Conservation (phyloP, 441 rosid genomes). For the Corymbia calophylla region DNA sequence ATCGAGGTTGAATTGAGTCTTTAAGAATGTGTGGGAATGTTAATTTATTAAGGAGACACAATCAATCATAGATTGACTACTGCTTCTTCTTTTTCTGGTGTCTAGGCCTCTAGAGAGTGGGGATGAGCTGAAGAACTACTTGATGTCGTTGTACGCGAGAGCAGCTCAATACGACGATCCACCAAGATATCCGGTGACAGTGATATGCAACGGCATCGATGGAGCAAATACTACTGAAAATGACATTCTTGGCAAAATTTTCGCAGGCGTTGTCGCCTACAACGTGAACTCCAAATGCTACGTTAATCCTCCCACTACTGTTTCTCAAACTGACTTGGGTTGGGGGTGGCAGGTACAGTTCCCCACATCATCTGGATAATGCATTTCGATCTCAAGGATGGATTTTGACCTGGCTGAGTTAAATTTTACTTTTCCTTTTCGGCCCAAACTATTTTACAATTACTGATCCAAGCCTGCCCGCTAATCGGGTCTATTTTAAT, state of each 20-base stretch:
- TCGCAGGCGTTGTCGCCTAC: slow-evolving; percentile 9
- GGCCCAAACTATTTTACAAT: neutral
- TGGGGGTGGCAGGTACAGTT: slow-evolving; percentile 22
- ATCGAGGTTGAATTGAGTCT: neutral
- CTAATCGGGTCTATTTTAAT: neutral
- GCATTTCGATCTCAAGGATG: neutral
- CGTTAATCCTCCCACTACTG: neutral
- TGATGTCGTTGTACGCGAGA: neutral
- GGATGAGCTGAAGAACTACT: neutral
- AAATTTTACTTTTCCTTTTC: neutral
- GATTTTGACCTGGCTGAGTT: neutral
- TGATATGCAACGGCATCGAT: slow-evolving; percentile 9
- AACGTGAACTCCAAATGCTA: neutral
- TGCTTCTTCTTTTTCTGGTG: neutral
- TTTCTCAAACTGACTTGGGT: slow-evolving; percentile 11
- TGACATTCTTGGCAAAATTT: slow-evolving; percentile 12
- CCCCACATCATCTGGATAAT: neutral
- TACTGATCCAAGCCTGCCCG: neutral
- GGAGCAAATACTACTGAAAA: neutral
- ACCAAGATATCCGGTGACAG: neutral
- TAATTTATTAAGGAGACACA: neutral
- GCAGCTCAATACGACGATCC: slow-evolving; percentile 17
- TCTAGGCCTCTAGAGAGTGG: neutral
- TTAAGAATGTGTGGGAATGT: neutral
- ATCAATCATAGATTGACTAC: neutral